Percentiles rank a stretch among this genome's conserved stretches.
Conservation (phyloP, 2,329 filamentous ascomycete species). For the Pleurostoma richardsiae region DNA sequence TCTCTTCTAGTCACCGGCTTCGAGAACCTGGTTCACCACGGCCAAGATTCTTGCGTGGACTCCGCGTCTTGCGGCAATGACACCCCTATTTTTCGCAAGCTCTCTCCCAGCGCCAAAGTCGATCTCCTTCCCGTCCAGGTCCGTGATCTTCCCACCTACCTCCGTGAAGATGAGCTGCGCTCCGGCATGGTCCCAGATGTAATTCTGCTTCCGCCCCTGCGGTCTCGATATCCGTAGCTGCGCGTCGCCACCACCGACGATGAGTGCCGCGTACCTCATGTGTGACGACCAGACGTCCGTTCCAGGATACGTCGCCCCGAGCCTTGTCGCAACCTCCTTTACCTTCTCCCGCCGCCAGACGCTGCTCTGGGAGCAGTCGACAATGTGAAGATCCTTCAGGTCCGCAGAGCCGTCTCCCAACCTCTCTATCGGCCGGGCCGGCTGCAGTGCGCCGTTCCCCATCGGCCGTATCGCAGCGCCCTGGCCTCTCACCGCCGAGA, state of each 20-base stretch:
- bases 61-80: constrained; percentile 45
- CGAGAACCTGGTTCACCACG: constrained; percentile 24
- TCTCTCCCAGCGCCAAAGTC: constrained; percentile 42
- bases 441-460: background rate
- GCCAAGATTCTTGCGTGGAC: constrained; percentile 38
- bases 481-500: background rate
- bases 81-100: constrained; percentile 47
- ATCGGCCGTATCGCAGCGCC: background rate
- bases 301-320: background rate
- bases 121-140: constrained; percentile 46
- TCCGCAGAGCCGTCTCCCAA: background rate
- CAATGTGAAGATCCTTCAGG: background rate
- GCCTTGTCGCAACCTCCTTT: background rate
- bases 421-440: background rate
- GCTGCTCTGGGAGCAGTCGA: background rate
- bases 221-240: background rate
- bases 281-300: background rate
- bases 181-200: constrained; percentile 57
- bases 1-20: too few species aligned
- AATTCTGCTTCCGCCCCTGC: constrained; percentile 36
- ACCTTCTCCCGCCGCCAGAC: background rate
- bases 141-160: constrained; percentile 49
- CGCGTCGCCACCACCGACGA: background rate
- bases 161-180: constrained; percentile 56
- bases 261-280: background rate